A percentile compares a stretch with the other conserved stretches of the same genome.
phyloP scores from a whole-genome alignment of 768 basidiomycete species.

The Termitomyces sp. region DNA sequence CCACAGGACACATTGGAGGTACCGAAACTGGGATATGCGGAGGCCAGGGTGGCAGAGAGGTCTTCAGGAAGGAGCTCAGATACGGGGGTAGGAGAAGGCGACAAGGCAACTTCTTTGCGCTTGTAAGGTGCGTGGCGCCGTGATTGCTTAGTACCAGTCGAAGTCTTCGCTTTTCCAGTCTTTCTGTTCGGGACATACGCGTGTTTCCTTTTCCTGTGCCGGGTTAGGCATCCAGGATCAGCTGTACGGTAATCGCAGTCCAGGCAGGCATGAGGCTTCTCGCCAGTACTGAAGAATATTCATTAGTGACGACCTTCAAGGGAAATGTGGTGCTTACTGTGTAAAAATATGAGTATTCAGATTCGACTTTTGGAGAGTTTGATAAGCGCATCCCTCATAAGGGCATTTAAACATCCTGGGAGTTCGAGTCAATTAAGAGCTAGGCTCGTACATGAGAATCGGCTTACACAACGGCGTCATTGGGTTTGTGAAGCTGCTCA shows the following conservation, averaged over 20 bases:
- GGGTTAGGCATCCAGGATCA: conserved; percentile 27
- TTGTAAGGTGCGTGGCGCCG: conserved; percentile 1
- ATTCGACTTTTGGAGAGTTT: conserved; percentile 28
- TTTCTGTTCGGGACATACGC: conserved; percentile 15
- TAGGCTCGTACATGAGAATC: background rate
- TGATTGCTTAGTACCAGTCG: background rate
- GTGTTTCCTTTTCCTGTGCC: conserved; percentile 29
- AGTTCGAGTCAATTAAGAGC: background rate
- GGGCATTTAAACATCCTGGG: conserved; percentile 26
- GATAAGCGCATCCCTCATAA: conserved; percentile 22
- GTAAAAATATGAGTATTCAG: conserved; percentile 27
- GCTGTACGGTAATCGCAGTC: conserved; percentile 23
- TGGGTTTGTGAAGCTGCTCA: conserved; percentile 9
- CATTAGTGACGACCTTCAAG: background rate
- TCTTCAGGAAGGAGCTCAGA: background rate
- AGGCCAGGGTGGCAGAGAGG: background rate
- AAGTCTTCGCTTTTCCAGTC: background rate
- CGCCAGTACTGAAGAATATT: conserved; percentile 21
- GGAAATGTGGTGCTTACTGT: conserved; percentile 20
- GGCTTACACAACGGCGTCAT: conserved; percentile 4
- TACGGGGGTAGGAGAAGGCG: background rate
- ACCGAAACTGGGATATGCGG: background rate
- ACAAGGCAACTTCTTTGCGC: background rate
- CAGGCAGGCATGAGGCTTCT: conserved; percentile 23
- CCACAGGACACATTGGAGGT: background rate